Base-by-base conservation (phyloP, 1,139 yeast species). In the Taiozyma sp. region DNA sequence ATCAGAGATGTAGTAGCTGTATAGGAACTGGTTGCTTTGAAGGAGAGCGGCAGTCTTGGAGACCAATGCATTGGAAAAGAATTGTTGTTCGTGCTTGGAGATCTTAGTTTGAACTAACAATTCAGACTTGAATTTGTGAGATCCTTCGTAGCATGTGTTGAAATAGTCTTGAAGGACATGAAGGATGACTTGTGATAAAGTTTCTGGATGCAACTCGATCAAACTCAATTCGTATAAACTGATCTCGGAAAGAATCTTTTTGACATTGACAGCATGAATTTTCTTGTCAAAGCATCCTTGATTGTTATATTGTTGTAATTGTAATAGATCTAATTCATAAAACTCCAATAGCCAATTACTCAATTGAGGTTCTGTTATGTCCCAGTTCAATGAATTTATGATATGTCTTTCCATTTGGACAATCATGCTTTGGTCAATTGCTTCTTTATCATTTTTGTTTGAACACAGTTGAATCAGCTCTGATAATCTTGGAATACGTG, bases 301-400 rank as follows among this genome's bases (percentile, higher is more conserved):
- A 3, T 44, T 57, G 54, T 70, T 68, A 56, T 68, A 65, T 42
- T 65, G 58, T 53, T 70, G 71, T 51, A 71, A 66, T 57, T 71
- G 75, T 24, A 70, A 63, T 34, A 65, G 54, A 54, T 73, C 70
- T 54, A 69, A 67, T 56, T 73, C 76, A 51, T 71, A 73, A 42
- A 70, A 69, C 49, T 69, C 68, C 50, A 73, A 59, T 29, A 71
- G 63, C 68, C 75, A 83, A 58, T 83, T 86, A 52, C 79, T 81
- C 51, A 83, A 70, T 53, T 76, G 72, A 10, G 87, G 83, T 60
- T 80, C 87, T 55, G 73, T 75, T 51, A 83, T 70, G 41, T 76
- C 76, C 89, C 89, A 83, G 55, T 78, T 79, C 58, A 83, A 71
- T 0, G 88, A 82, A 50, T 75, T 74, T 57, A 83, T 67, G 39